phyloP scores from a whole-genome alignment of 345 rosid species.

The Camelina neglecta region DNA sequence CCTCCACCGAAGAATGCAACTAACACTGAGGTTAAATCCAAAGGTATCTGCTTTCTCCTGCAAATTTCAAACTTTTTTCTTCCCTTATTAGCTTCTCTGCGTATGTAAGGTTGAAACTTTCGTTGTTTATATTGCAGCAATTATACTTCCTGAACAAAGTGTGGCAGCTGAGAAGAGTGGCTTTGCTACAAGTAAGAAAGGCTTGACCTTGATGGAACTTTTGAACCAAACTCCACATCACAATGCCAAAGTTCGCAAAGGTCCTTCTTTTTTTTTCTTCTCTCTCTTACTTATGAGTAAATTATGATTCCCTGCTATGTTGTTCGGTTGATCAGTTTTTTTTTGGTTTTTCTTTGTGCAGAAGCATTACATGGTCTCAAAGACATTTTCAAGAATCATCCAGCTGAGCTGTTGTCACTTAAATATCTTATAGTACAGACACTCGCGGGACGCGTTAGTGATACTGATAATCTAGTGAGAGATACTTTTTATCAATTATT shows the following conservation, averaged over 20 bases:
- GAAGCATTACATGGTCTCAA: slow-evolving; percentile 79
- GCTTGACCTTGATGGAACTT: slow-evolving; percentile 86
- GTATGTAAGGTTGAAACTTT: not conserved
- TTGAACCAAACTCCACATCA: slow-evolving; percentile 83
- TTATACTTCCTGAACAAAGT: slow-evolving; percentile 91
- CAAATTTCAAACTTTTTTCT: not conserved
- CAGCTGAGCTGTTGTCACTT: slow-evolving; percentile 65
- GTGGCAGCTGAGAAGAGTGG: slow-evolving; percentile 79
- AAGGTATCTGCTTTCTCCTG: slow-evolving; percentile 55
- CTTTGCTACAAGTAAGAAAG: slow-evolving; percentile 84
- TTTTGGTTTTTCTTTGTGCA: slow-evolving; percentile 36
- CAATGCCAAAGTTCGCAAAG: slow-evolving; percentile 82
- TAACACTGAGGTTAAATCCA: slow-evolving; percentile 82
- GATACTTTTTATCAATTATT: slow-evolving; percentile 66
- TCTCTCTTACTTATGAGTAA: not conserved
- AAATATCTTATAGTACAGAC: slow-evolving; percentile 64
- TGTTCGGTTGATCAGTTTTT: slow-evolving; percentile 16
- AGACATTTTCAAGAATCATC: slow-evolving; percentile 70
- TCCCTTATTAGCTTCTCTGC: slow-evolving; percentile 3
- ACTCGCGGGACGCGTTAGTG: slow-evolving; percentile 71
- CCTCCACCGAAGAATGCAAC: slow-evolving; percentile 92
- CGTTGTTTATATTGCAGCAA: slow-evolving; percentile 55
- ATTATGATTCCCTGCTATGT: not conserved
- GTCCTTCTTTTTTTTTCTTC: slow-evolving; percentile 37
- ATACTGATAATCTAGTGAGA: slow-evolving; percentile 68